These are phyloP conservation scores for Talaromyces sp. DNA, from an alignment of 2,329 filamentous ascomycete genomes.

Conservation along the genomic window DNA sequence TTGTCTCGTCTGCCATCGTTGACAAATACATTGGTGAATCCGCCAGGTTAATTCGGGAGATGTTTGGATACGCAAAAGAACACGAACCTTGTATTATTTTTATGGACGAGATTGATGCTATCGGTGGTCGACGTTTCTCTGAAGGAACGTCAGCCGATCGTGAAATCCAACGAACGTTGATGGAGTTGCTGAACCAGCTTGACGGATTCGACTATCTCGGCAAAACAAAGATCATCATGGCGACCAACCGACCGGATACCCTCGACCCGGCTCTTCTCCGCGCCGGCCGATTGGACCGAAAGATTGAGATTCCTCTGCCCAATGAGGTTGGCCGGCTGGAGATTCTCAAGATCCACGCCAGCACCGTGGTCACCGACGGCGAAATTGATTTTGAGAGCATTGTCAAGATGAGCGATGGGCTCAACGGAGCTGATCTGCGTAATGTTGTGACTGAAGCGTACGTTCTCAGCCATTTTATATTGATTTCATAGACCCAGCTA, in stretches of 20 bases:
- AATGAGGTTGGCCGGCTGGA: constrained; percentile 96
- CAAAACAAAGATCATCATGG: constrained; percentile 99
- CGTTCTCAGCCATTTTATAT: constrained; percentile 42
- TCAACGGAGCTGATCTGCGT: constrained; percentile 94
- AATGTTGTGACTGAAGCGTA: constrained; percentile 99
- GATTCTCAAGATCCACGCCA: constrained; percentile 95
- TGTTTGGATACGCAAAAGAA: constrained; percentile 99
- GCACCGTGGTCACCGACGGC: constrained; percentile 79
- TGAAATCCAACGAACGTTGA: constrained; percentile 95
- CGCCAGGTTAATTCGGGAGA: constrained; percentile 92
- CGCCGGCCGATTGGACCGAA: constrained; percentile 73
- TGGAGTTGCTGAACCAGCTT: constrained; percentile 97
- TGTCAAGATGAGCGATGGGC: constrained; percentile 98
- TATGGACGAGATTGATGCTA: constrained; percentile 99
- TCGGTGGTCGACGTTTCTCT: constrained; percentile 91
- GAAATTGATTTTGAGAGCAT: constrained; percentile 99
- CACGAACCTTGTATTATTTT: constrained; percentile 99
- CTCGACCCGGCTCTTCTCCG: constrained; percentile 85
- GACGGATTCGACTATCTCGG: constrained; percentile 99
- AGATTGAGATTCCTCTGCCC: constrained; percentile 95
- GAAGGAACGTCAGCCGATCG: constrained; percentile 96
- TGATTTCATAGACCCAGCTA: constrained; percentile 12
- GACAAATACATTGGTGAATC: constrained; percentile 99
- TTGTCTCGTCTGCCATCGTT: constrained; percentile 97
- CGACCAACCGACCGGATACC: constrained; percentile 93